Conservation (phyloP, 352 stramenopile genomes). For the Globisporangium lucens region DNA sequence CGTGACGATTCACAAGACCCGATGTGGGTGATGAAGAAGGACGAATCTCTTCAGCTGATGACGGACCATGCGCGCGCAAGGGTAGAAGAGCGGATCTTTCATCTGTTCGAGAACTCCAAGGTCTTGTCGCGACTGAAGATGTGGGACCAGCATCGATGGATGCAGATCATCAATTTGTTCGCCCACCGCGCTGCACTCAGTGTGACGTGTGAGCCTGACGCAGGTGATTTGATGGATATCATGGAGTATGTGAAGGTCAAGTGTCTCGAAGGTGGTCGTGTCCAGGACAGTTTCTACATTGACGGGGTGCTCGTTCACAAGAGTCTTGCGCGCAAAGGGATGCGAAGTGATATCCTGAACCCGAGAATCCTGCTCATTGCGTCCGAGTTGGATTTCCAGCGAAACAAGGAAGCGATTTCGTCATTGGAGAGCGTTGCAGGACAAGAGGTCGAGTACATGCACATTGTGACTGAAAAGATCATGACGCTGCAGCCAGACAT, state of each 20-base stretch:
- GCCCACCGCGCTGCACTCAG: constrained; percentile 55
- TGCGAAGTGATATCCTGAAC: constrained; percentile 77
- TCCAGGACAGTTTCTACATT: constrained; percentile 87
- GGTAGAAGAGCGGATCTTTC: constrained; percentile 74
- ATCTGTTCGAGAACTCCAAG: constrained; percentile 52
- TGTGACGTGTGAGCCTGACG: constrained; percentile 64
- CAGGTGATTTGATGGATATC: constrained; percentile 76
- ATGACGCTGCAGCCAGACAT: constrained; percentile 82
- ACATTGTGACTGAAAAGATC: constrained; percentile 88
- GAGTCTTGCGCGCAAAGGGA: constrained; percentile 75
- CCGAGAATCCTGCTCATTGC: constrained; percentile 83
- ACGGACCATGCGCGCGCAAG: constrained; percentile 51
- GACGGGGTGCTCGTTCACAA: constrained; percentile 88
- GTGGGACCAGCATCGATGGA: constrained; percentile 75
- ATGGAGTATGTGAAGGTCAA: constrained; percentile 87
- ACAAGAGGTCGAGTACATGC: constrained; percentile 89
- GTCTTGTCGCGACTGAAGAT: constrained; percentile 57
- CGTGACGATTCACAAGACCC: constrained; percentile 50
- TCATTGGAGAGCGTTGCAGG: constrained; percentile 79
- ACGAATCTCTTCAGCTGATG: constrained; percentile 56
- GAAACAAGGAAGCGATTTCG: constrained; percentile 79
- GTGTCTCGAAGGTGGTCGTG: constrained; percentile 65
- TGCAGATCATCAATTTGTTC: constrained; percentile 80
- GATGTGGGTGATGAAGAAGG: constrained; percentile 34
- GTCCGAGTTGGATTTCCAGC: constrained; percentile 81